Conservation (phyloP, 2,329 filamentous ascomycete species). For the Ascochyta lentis region DNA sequence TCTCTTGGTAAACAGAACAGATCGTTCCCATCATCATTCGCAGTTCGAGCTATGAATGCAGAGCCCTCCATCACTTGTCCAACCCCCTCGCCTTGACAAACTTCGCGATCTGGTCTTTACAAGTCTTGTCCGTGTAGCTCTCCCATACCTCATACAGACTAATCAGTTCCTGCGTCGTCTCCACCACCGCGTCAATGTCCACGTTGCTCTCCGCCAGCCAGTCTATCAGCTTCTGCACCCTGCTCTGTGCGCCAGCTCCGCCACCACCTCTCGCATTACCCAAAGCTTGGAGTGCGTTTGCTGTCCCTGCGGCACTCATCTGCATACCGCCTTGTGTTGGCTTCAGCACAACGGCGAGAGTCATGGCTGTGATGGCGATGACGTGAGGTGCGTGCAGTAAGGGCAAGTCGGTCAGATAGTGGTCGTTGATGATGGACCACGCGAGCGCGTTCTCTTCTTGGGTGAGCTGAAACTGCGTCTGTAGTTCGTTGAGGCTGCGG, state of each 20-base stretch:
- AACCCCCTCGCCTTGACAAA: constrained; percentile 67
- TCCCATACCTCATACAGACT: constrained; percentile 84
- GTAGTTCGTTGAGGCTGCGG: constrained; percentile 75
- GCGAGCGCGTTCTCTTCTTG: constrained; percentile 80
- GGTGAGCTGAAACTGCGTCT: constrained; percentile 72
- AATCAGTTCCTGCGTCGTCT: constrained; percentile 90
- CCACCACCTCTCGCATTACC: constrained; percentile 41
- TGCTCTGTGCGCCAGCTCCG: constrained; percentile 50
- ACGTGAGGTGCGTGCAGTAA: constrained; percentile 85
- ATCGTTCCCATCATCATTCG: not conserved
- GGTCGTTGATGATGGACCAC: constrained; percentile 87
- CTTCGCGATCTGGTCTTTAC: constrained; percentile 67
- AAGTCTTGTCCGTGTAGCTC: constrained; percentile 67
- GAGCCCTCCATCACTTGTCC: constrained; percentile 55
- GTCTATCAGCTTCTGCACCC: constrained; percentile 71
- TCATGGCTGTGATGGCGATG: constrained; percentile 84
- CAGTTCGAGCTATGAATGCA: not conserved
- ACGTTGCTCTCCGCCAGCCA: constrained; percentile 89
- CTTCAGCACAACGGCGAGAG: constrained; percentile 82
- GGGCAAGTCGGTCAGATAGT: constrained; percentile 90
- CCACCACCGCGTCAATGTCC: constrained; percentile 83
- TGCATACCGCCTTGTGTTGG: constrained; percentile 63
- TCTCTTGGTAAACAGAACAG: not conserved
- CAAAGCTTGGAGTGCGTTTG: constrained; percentile 47
- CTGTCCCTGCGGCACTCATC: constrained; percentile 50